Conservation (phyloP, 495 filamentous ascomycete species). For the Aspergillus olivimuriae region DNA sequence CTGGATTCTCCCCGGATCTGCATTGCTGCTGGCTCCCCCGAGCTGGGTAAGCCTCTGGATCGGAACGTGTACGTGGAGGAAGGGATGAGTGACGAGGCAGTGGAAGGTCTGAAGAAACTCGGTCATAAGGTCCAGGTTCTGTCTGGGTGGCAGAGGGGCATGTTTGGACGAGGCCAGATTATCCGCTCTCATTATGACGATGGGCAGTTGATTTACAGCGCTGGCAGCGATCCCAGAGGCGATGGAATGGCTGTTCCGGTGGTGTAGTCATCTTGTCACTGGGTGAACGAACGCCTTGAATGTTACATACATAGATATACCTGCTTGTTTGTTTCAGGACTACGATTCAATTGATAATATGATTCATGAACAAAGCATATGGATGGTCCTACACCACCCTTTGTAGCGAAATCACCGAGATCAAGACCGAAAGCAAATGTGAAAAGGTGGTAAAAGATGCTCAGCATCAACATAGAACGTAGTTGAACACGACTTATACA, state of each 20-base stretch:
- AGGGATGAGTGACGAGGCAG: slow-evolving; percentile 62
- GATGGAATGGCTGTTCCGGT: slow-evolving; percentile 76
- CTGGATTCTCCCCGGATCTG: slow-evolving; percentile 87
- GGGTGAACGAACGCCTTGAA: background rate
- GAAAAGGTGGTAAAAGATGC: too few relatives aligned
- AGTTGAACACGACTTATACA: background rate
- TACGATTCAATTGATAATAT: too few relatives aligned
- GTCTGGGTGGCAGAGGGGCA: slow-evolving; percentile 55
- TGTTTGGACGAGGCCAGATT: slow-evolving; percentile 90
- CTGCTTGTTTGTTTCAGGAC: too few relatives aligned
- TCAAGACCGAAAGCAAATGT: background rate
- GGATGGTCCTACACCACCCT: too few relatives aligned
- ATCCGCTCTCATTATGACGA: slow-evolving; percentile 72
- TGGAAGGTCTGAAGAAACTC: slow-evolving; percentile 56
- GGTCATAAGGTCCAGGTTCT: slow-evolving; percentile 73
- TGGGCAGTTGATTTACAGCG: slow-evolving; percentile 65
- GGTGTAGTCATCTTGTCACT: slow-evolving; percentile 7
- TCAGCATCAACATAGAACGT: background rate
- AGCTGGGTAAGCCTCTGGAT: slow-evolving; percentile 43
- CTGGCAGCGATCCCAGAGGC: slow-evolving; percentile 80
- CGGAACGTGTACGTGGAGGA: slow-evolving; percentile 75
- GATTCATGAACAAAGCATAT: too few relatives aligned
- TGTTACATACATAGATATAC: too few relatives aligned
- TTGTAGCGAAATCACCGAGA: too few relatives aligned
- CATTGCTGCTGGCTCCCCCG: slow-evolving; percentile 63